Evolutionary conservation across 2,329 filamentous ascomycete genomes (phyloP).

Genomic region (Colletotrichum noveboracense): DNA sequence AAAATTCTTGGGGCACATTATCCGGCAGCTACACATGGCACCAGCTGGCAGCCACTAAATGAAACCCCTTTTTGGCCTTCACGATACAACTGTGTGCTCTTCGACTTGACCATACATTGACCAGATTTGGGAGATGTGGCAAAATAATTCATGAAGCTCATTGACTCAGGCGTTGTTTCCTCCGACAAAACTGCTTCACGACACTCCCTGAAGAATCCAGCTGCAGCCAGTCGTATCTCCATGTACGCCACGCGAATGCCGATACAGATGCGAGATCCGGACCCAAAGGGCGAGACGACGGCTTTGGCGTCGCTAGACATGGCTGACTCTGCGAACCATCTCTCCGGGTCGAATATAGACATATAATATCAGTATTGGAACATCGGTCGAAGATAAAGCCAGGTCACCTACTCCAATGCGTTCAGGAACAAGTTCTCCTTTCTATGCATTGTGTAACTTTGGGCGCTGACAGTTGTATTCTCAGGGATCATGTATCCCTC

Average conservation of each 20-base stretch:
- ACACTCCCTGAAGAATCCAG: conserved; percentile 56
- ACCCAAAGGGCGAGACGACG: conserved; percentile 57
- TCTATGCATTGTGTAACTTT: conserved; percentile 53
- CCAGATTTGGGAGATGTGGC: neutral
- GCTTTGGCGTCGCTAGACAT: conserved; percentile 46
- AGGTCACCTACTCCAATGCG: conserved; percentile 30
- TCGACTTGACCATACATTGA: neutral
- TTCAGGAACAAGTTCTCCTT: conserved; percentile 43
- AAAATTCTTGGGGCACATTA: neutral
- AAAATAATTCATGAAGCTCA: neutral
- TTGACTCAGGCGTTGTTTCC: neutral
- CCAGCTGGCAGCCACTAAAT: neutral
- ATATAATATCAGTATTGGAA: neutral
- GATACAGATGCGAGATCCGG: conserved; percentile 55
- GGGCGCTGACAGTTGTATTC: conserved; percentile 42
- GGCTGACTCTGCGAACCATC: neutral
- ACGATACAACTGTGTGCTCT: neutral
- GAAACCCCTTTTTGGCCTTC: neutral
- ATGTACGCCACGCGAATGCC: conserved; percentile 62
- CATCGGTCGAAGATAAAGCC: neutral
- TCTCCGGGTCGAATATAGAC: neutral
- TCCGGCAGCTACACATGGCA: neutral
- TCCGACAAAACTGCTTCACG: conserved; percentile 31
- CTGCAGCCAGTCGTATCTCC: conserved; percentile 56
- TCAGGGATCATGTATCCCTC: conserved; percentile 43